Evolutionary conservation across 106 monocot genomes (phyloP), one percentile per base, ranked within the genome.

Genomic region (Cymbidium sinense): DNA sequence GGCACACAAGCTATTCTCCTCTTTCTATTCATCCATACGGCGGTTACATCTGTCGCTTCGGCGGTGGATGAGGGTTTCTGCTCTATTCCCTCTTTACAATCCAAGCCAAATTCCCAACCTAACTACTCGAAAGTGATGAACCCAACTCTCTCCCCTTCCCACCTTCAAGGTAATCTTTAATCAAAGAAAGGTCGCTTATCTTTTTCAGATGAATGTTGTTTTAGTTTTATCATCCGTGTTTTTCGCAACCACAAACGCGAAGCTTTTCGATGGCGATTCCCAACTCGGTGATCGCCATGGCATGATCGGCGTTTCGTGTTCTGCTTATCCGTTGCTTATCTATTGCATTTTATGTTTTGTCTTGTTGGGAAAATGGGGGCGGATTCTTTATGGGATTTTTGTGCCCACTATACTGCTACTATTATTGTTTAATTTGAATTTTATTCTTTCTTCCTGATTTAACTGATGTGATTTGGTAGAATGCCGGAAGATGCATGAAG

Each of bases 101-200:
- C 51, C 54, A 83, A 78, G 17, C 77, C 83, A 58, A 34, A 19
- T 20, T 73, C 81, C 58, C 77, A 75, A 27, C 76, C 89, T 15
- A 84, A 86, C 29, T 94, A 96, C 84, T 84, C 84, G 90, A 96
- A 96, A 64, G 96, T 87, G 77, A 90, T 86, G 15, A 88, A 96
- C 75, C 96, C 94, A 15, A 96, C 94, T 23, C 91, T 96, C 65
- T 85, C 91, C 29, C 96, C 96, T 10, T 44, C 77, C 7, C 89
- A 93, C 76, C 86, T 94, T 74, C 85, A 83, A 85, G 96, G 96
- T 91, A 76, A 51, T 23, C 30, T 74, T 74, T 29, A 47, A 47
- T 47, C 47, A 47, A 13, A 2, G 47, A 47, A 47, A 47, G 9
- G 47, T 0, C 47, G 34, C 71, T 29, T 3, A 33, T 13, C 15